A percentile compares a stretch with the other conserved stretches of the same genome.
Conservation (phyloP, 2,329 filamentous ascomycete species). For the Esteya vermicola region DNA sequence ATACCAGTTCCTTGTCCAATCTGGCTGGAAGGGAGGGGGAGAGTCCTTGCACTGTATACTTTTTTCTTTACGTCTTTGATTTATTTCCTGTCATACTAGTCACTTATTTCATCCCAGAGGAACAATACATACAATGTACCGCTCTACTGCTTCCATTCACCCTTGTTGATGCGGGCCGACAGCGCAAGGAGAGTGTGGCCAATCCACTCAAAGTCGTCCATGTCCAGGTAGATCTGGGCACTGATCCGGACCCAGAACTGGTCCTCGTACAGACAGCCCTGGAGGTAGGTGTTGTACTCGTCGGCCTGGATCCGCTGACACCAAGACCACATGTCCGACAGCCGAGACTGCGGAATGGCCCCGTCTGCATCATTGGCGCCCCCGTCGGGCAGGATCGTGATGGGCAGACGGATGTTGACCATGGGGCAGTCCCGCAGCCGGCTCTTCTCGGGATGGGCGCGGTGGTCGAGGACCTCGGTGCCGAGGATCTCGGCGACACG, state of each 20-base stretch:
- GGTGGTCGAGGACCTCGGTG: constrained; percentile 48
- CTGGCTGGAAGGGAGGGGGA: too few relatives aligned
- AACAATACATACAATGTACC: too few relatives aligned
- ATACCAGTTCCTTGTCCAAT: neutral
- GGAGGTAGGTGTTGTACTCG: constrained; percentile 44
- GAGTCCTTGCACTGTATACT: too few relatives aligned
- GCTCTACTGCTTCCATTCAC: constrained; percentile 8
- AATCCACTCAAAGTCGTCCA: constrained; percentile 50
- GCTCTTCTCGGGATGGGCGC: constrained; percentile 37
- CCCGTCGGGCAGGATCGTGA: constrained; percentile 9
- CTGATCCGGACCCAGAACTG: constrained; percentile 49
- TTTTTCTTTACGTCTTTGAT: too few relatives aligned
- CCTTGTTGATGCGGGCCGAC: constrained; percentile 7
- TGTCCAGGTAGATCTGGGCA: constrained; percentile 53
- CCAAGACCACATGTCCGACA: constrained; percentile 20
- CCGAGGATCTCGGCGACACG: constrained; percentile 41
- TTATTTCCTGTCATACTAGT: neutral
- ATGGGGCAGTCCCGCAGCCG: constrained; percentile 41
- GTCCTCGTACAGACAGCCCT: constrained; percentile 38
- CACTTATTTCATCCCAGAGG: neutral
- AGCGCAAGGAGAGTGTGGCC: constrained; percentile 29
- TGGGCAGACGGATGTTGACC: constrained; percentile 49
- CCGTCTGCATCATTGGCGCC: constrained; percentile 1
- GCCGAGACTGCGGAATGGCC: constrained; percentile 8
- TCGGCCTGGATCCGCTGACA: constrained; percentile 23